phyloP scores from a whole-genome alignment of 75 land plant genomes.

The Sequoiadendron giganteum region DNA sequence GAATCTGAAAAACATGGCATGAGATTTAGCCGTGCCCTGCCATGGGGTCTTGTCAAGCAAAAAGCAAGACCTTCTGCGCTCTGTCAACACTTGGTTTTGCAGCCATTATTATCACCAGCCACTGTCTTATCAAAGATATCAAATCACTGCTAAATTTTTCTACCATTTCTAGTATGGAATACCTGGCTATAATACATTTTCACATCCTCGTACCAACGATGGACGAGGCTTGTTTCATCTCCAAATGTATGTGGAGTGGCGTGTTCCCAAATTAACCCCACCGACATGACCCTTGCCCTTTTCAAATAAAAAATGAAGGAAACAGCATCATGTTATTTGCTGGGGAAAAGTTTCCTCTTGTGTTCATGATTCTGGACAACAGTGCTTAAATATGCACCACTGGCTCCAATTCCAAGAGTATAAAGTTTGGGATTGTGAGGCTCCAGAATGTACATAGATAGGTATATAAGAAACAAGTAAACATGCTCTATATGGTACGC shows the following conservation, averaged over 20 bases:
- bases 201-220: neutral
- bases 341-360: too few relatives aligned
- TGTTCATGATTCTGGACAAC: too few relatives aligned
- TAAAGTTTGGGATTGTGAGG: too few relatives aligned
- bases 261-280: neutral
- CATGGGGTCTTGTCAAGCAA: slow-evolving; percentile 1
- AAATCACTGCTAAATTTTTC: neutral
- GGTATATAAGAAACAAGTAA: too few relatives aligned
- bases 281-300: neutral
- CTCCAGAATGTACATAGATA: too few relatives aligned
- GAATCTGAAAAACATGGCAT: neutral
- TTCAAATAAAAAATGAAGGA: too few relatives aligned
- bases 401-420: too few relatives aligned
- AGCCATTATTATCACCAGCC: neutral
- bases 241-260: neutral
- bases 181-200: neutral
- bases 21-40: slow-evolving; percentile 1
- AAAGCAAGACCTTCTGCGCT: neutral
- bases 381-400: too few relatives aligned
- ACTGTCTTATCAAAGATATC: neutral
- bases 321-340: too few relatives aligned
- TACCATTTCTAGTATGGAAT: neutral
- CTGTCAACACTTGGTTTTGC: neutral
- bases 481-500: too few relatives aligned
- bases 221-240: neutral